phyloP scores from a whole-genome alignment of 257 asterid species.

The Solanum piurae region DNA sequence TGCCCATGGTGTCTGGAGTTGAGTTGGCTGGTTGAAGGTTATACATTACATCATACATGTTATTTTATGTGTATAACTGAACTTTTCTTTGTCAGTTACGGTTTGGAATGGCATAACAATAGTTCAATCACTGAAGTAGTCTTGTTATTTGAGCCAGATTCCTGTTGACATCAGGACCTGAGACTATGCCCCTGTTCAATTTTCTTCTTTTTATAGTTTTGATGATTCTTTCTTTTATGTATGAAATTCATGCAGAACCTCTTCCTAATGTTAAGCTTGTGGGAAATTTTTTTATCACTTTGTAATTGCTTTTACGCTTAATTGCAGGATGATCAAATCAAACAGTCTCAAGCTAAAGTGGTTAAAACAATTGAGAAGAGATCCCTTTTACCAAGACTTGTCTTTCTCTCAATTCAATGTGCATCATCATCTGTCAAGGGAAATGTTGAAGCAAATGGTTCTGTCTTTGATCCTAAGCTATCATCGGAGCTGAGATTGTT shows the following conservation, averaged over 20 bases:
- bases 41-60: not conserved
- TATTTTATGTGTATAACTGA: not conserved
- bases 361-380: constrained; percentile 65
- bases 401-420: constrained; percentile 65
- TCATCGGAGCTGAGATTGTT: constrained; percentile 58
- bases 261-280: not conserved
- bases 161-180: not conserved
- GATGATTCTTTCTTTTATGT: not conserved
- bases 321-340: constrained; percentile 42
- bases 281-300: not conserved
- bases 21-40: not conserved
- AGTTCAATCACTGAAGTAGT: not conserved
- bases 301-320: not conserved
- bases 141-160: not conserved
- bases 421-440: constrained; percentile 74
- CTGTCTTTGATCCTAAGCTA: constrained; percentile 43
- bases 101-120: not conserved
- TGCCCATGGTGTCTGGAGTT: not conserved
- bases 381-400: constrained; percentile 83
- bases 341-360: constrained; percentile 38
- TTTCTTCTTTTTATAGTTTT: not conserved
- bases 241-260: not conserved
- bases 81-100: not conserved
- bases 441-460: constrained; percentile 60
- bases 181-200: not conserved